Evolutionary conservation across 2,329 filamentous ascomycete species (phyloP).

Genomic region (Trichoderma citrinoviride): DNA sequence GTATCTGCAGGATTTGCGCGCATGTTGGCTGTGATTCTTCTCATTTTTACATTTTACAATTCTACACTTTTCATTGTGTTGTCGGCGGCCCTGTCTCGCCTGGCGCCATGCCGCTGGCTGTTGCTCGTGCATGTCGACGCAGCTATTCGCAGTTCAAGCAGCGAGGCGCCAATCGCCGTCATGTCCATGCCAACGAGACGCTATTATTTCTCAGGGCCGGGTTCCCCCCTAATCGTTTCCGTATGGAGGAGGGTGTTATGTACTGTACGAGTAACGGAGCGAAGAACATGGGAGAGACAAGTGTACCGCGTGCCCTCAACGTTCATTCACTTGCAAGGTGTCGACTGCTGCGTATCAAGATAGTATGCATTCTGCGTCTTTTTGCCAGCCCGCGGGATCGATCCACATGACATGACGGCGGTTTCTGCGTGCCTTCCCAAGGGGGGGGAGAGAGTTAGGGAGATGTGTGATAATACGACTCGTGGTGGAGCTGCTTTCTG

Average conservation of each 20-base stretch:
- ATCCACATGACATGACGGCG: slow-evolving; percentile 23
- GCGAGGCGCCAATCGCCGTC: not conserved
- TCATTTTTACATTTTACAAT: no score
- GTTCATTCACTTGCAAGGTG: not conserved
- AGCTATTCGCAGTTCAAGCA: not conserved
- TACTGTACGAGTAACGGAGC: not conserved
- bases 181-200: not conserved
- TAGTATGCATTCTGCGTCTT: not conserved
- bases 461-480: not conserved
- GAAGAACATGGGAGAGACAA: no score
- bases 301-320: not conserved
- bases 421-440: not conserved
- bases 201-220: slow-evolving; percentile 2
- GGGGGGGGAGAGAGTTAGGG: not conserved
- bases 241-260: not conserved
- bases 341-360: not conserved
- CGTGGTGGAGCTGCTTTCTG: not conserved
- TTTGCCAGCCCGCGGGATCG: slow-evolving; percentile 1
- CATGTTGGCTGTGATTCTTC: slow-evolving; percentile 6
- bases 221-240: not conserved
- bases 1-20: slow-evolving; percentile 8
- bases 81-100: not conserved
- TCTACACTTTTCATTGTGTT: not conserved
- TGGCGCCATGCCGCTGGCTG: slow-evolving; percentile 12
- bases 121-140: slow-evolving; percentile 1